Percentiles rank a stretch among this genome's conserved stretches.
phyloP scores from a whole-genome alignment of 768 basidiomycete species.

The Agrocybe chaxingu region DNA sequence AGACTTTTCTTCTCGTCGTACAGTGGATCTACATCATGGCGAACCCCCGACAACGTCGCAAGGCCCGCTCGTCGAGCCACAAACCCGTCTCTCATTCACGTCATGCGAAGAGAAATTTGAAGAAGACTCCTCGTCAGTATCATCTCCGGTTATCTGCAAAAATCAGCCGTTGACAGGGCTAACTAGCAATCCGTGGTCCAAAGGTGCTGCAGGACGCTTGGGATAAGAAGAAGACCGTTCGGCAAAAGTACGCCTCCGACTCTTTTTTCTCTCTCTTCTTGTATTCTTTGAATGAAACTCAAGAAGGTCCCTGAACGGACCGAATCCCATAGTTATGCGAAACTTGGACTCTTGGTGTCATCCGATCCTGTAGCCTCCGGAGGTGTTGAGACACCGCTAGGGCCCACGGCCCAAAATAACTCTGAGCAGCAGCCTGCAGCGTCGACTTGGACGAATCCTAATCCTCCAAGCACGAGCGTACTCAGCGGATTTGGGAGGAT shows the following conservation, averaged over 20 bases:
- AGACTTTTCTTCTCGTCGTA: neutral
- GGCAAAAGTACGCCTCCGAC: constrained; percentile 73
- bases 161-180: constrained; percentile 9
- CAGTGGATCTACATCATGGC: constrained; percentile 55
- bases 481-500: constrained; percentile 79
- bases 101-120: constrained; percentile 70
- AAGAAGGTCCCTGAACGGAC: neutral
- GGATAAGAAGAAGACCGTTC: constrained; percentile 84
- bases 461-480: constrained; percentile 24
- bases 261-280: no score
- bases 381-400: constrained; percentile 52
- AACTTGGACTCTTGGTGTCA: constrained; percentile 68
- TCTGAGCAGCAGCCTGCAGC: constrained; percentile 7
- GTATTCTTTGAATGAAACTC: no score
- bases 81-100: constrained; percentile 70
- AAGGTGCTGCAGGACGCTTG: constrained; percentile 79
- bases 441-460: constrained; percentile 9
- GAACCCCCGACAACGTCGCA: constrained; percentile 91
- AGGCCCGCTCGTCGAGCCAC: constrained; percentile 75
- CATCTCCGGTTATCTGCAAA: neutral
- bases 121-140: constrained; percentile 71
- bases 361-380: constrained; percentile 69
- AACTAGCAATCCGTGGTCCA: constrained; percentile 74
- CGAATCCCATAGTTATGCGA: constrained; percentile 57
- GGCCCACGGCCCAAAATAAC: constrained; percentile 14